Conservation (phyloP, 768 basidiomycete species). For the Cystobasidium ongulense region DNA sequence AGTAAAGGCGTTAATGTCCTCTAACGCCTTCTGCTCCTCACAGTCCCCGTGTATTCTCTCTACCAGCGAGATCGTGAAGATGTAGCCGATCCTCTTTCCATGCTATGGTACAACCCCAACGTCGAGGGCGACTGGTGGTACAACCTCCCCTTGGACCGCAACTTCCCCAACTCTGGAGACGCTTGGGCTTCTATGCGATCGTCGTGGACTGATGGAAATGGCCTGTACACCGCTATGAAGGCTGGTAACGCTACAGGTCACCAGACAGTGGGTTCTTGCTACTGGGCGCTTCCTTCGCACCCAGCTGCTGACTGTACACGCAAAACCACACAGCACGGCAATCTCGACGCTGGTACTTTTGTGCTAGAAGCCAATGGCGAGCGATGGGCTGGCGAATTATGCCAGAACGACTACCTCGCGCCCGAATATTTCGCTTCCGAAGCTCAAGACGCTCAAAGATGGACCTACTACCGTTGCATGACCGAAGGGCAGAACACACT, state of each 20-base stretch:
- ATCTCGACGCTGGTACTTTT: slow-evolving; percentile 89
- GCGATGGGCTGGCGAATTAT: slow-evolving; percentile 80
- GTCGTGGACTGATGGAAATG: slow-evolving; percentile 80
- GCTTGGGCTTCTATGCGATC: slow-evolving; percentile 89
- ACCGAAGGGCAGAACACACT: slow-evolving; percentile 97
- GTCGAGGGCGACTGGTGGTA: slow-evolving; percentile 88
- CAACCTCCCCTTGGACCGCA: slow-evolving; percentile 66
- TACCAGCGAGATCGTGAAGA: slow-evolving; percentile 86
- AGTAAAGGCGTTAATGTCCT: background rate
- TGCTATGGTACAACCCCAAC: slow-evolving; percentile 87
- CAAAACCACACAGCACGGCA: slow-evolving; percentile 57
- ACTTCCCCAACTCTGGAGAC: slow-evolving; percentile 63
- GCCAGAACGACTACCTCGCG: slow-evolving; percentile 74
- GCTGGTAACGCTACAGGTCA: slow-evolving; percentile 70
- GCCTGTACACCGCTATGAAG: slow-evolving; percentile 79
- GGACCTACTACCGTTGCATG: slow-evolving; percentile 91
- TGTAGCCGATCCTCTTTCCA: slow-evolving; percentile 52
- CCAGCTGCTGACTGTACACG: background rate
- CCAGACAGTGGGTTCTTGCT: slow-evolving; percentile 53
- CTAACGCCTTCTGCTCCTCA: background rate
- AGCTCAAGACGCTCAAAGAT: slow-evolving; percentile 57
- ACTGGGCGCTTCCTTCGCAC: slow-evolving; percentile 22
- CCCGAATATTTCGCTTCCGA: slow-evolving; percentile 69
- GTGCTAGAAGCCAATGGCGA: slow-evolving; percentile 87
- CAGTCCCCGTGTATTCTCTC: slow-evolving; percentile 62